Evolutionary conservation across 495 filamentous ascomycete species (phyloP), one percentile per base, ranked within the genome.

Genomic region (Trichocladium antarcticum): DNA sequence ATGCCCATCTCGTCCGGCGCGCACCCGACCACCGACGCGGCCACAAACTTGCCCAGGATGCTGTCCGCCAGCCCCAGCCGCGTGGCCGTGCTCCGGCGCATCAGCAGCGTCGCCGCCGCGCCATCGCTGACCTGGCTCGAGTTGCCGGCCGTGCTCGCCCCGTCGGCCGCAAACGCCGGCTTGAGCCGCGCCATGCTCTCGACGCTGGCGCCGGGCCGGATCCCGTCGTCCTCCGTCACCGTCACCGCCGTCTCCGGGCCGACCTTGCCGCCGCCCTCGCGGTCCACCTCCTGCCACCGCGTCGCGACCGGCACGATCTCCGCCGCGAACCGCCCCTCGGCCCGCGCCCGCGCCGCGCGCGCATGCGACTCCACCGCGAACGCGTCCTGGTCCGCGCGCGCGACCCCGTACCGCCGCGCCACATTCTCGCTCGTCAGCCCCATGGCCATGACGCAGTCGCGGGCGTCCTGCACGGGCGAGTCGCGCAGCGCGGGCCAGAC

Each of bases 381-480:
- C 5, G 69, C 80, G 62, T 96, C 89, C 69, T 94, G 88, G 50
- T 89, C 87, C 5, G 64, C 71, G 16, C 89, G 65, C 9, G 64
- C 70, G n/a, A 96, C 74, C 5, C 78, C 78, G 55, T 94, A 89
- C 41, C 89, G 70, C 52, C 69, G 66, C 0, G 89, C 86, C 9
- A 96, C 88, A 56, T 95, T 95, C 73, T 96, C 89, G 20, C 78
- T 79, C n/a, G 89, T 96, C 37, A 90, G 59, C 0, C 89, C 89
- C 89, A 96, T 96, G 47, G 80, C 79, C 89, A 93, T 92, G 58
- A 95, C 81, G 57, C 89, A 94, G 60, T 94, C 89, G 34, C 74
- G 62, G 7, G 85, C 83, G 47, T 92, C 84, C 63, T 83, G 72
- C 6, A 78, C 78, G 7, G 61, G 60, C 1, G 71, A 79, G 2